Conservation (phyloP, 441 rosid species). For the Metrosideros polymorpha region DNA sequence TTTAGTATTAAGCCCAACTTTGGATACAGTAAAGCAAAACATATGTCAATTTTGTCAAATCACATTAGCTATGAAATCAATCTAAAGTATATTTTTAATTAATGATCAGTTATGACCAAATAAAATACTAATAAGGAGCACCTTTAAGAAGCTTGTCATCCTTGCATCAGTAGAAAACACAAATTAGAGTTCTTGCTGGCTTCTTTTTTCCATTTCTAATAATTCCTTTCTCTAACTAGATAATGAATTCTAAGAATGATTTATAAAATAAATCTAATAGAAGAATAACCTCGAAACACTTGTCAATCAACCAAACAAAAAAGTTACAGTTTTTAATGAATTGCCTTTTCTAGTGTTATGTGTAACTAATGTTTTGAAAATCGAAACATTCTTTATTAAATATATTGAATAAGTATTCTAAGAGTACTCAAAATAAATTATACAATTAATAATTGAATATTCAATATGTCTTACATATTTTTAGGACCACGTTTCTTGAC, state of each 20-base stretch:
- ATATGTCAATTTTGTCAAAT: neutral
- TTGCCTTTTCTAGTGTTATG: neutral
- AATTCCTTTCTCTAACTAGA: neutral
- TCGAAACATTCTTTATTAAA: neutral
- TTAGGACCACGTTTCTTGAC: too few relatives aligned
- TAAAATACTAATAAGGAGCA: too few relatives aligned
- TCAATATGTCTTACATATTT: too few relatives aligned
- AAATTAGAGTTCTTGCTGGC: neutral
- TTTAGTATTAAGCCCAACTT: neutral
- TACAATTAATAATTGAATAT: too few relatives aligned
- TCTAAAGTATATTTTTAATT: neutral
- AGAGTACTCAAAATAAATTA: too few relatives aligned
- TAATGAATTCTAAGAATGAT: neutral
- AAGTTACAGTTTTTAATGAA: neutral
- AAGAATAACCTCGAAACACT: neutral
- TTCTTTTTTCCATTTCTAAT: neutral
- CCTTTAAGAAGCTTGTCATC: neutral
- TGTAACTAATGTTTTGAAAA: neutral
- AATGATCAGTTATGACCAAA: neutral
- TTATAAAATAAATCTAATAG: neutral
- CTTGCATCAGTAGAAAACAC: neutral
- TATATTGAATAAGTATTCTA: neutral
- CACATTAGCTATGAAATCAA: neutral
- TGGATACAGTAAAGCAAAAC: neutral
- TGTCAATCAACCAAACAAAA: neutral